Evolutionary conservation across 805 yeast genomes (phyloP).

Genomic region (Starmerella scarabaei): DNA sequence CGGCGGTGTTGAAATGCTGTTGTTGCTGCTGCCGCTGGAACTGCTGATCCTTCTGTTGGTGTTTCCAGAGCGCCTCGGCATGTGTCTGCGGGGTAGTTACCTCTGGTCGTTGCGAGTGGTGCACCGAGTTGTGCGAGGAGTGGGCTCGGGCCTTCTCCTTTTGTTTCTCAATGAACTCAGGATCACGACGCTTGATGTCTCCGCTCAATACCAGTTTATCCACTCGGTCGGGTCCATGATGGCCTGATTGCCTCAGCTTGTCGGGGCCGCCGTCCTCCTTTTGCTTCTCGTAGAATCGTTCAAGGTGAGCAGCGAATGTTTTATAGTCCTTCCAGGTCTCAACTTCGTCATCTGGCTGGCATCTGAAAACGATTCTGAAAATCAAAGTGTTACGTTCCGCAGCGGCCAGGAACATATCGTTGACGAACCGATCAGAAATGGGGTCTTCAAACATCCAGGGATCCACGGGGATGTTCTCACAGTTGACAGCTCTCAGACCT

Average conservation of each 20-base stretch:
- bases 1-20: not conserved
- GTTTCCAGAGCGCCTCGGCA: too few species aligned
- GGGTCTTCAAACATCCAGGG: slow-evolving; percentile 90
- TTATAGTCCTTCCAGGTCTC: slow-evolving; percentile 82
- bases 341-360: slow-evolving; percentile 93
- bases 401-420: slow-evolving; percentile 64
- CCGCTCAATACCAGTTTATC: slow-evolving; percentile 17
- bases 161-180: slow-evolving; percentile 1
- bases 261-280: slow-evolving; percentile 45
- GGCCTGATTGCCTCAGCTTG: slow-evolving; percentile 11
- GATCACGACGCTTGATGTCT: slow-evolving; percentile 8
- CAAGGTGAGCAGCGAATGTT: slow-evolving; percentile 36
- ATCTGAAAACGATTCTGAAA: slow-evolving; percentile 73
- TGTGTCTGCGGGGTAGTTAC: not conserved
- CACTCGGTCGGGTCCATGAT: slow-evolving; percentile 23
- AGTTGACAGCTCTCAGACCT: slow-evolving; percentile 20
- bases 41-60: too few species aligned
- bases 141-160: not conserved
- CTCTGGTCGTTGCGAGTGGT: not conserved
- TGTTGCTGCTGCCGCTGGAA: too few species aligned
- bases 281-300: slow-evolving; percentile 31
- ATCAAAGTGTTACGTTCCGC: slow-evolving; percentile 75
- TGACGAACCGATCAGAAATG: slow-evolving; percentile 62
- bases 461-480: slow-evolving; percentile 45
- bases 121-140: not conserved